Percentiles rank a stretch among this genome's conserved stretches.
These are phyloP conservation scores for Salmacisia buchloeana DNA, from an alignment of 1,284 basidiomycete species.

Conservation along the genomic window DNA sequence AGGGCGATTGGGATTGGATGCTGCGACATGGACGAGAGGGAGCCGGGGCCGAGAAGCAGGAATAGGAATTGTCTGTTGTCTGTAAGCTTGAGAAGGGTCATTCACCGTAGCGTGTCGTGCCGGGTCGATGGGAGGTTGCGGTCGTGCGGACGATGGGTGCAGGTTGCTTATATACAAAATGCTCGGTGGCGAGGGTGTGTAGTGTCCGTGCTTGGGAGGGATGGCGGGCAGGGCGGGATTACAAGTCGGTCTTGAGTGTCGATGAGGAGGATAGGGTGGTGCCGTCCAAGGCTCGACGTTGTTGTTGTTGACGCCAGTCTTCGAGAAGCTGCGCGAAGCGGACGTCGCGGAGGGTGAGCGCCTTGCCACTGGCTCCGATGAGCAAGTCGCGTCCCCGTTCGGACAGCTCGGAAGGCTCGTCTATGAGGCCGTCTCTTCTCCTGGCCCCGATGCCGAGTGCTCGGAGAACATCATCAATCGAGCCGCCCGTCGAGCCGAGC, in stretches of 20 bases:
- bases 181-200: too few relatives aligned
- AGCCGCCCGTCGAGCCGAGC: background rate
- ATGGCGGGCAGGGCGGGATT: too few relatives aligned
- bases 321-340: background rate
- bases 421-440: too few relatives aligned
- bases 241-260: background rate
- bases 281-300: background rate
- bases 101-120: too few relatives aligned
- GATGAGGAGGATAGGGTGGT: too few relatives aligned
- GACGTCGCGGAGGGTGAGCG: background rate
- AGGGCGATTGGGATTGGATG: background rate
- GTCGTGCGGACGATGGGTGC: too few relatives aligned
- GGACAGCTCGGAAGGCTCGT: too few relatives aligned
- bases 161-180: too few relatives aligned
- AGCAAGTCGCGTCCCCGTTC: background rate
- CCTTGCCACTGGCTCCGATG: background rate
- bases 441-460: background rate
- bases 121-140: too few relatives aligned
- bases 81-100: too few relatives aligned
- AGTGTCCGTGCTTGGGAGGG: too few relatives aligned
- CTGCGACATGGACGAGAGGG: background rate
- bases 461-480: background rate
- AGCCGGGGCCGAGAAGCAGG: background rate
- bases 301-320: background rate
- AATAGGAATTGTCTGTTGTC: constrained; percentile 2